These are phyloP conservation scores for Fusarium subglutinans DNA, from an alignment of 2,329 filamentous ascomycete genomes.

Conservation along the genomic window DNA sequence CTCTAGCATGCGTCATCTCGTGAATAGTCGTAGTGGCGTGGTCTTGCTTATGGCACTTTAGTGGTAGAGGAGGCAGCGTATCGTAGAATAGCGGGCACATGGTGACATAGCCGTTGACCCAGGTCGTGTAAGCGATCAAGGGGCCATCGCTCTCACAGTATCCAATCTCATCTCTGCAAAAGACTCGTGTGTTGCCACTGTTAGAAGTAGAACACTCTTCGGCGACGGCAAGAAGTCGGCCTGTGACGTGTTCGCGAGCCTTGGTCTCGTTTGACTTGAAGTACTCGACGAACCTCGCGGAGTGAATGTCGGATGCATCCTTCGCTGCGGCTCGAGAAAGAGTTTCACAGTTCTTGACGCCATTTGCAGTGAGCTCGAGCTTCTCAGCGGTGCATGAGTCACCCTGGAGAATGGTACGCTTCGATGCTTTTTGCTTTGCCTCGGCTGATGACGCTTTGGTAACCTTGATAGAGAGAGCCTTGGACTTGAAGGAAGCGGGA, in stretches of 20 bases:
- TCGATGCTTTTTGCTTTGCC: not conserved
- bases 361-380: conserved; percentile 7
- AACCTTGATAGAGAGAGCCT: conserved; percentile 2
- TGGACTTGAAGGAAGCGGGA: not conserved
- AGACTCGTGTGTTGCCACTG: conserved; percentile 10
- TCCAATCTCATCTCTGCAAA: conserved; percentile 1
- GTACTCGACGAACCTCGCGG: conserved; percentile 29
- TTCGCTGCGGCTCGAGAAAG: conserved; percentile 29
- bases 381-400: conserved; percentile 8
- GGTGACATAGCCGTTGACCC: conserved; percentile 32
- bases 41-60: conserved; percentile 34
- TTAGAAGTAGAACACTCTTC: conserved; percentile 20
- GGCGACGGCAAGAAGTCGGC: conserved; percentile 28
- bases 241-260: conserved; percentile 20
- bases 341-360: conserved; percentile 20
- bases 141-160: conserved; percentile 26
- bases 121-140: conserved; percentile 31
- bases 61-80: conserved; percentile 8
- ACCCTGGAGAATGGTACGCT: conserved; percentile 1
- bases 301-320: conserved; percentile 17
- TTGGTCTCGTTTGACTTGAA: conserved; percentile 36
- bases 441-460: conserved; percentile 2
- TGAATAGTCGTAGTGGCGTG: conserved; percentile 32
- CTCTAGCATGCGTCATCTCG: conserved; percentile 33
- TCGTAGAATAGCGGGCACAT: conserved; percentile 33